A percentile compares a stretch with the other conserved stretches of the same genome.
Evolutionary conservation across 2,329 filamentous ascomycete genomes (phyloP).

Genomic region (Pseudocercospora cruenta): DNA sequence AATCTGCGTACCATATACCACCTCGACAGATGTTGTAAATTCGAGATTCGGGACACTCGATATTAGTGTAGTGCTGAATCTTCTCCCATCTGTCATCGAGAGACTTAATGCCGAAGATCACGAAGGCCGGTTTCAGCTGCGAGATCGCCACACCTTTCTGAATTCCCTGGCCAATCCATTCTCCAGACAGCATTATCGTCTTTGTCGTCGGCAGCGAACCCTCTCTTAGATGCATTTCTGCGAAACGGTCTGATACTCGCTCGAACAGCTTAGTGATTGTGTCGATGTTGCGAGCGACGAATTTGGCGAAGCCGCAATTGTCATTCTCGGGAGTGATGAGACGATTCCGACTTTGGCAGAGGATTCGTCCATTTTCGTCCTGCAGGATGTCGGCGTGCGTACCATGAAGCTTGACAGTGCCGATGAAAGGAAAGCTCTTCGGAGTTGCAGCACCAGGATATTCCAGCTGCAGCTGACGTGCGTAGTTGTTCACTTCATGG

Average conservation of each 20-base stretch:
- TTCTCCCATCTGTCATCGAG: not conserved
- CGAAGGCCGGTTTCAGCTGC: not conserved
- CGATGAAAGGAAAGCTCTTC: not conserved
- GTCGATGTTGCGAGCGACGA: not conserved
- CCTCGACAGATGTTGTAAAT: not conserved
- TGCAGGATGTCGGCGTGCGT: not conserved
- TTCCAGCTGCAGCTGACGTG: not conserved
- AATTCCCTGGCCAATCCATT: not conserved
- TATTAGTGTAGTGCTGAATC: not conserved
- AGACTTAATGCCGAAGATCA: not conserved
- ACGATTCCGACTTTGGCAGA: not conserved
- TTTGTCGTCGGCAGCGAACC: not conserved
- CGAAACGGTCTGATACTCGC: not conserved
- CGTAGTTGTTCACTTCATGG: not conserved
- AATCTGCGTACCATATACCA: not conserved
- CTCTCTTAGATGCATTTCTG: not conserved
- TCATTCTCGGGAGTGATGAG: not conserved
- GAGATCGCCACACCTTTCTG: not conserved
- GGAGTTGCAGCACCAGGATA: not conserved
- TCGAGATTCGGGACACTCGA: not conserved
- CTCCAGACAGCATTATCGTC: not conserved
- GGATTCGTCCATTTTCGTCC: not conserved
- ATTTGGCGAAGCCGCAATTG: not conserved
- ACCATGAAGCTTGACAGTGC: not conserved
- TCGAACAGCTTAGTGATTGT: not conserved